Base-by-base conservation (phyloP, 495 filamentous ascomycete genomes). In the Daldinia concentrica region DNA sequence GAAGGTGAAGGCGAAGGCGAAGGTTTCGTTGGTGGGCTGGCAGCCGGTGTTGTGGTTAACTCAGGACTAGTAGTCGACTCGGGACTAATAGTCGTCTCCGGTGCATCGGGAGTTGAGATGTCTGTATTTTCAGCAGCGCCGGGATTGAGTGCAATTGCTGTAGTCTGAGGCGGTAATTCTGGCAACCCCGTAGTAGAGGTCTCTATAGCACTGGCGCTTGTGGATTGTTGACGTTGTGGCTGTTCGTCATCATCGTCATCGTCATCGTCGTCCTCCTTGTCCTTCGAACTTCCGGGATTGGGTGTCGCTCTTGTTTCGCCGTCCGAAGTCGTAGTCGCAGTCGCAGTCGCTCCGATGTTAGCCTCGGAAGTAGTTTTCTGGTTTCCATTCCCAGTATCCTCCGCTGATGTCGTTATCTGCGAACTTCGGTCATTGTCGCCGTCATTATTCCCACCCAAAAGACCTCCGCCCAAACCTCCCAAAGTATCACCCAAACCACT, bases 401-500 rank as follows among this genome's bases (percentile, higher is more conserved):
- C 34, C 6, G 56, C 22, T 19, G 58, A 45, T 36, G 58, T 68
- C 2, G 6, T 6, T 58, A 39, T 17, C 50, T 58, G 52, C 30
- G 52, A 43, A 39, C 1, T n/a, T 6, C 51, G 48, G 24, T 48
- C 34, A 48, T 62, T 48, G 51, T 32, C 48, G 15, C 50, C 43
- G 34, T 43, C 34, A 29, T 36, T 39, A 19, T 55, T 50, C 14
- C 68, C 71, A 34, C 64, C 73, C 7, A 73, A 56, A 41, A 73
- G 61, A 8, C 74, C 63, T 14, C 58, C 45, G 15, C 64, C 54
- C 26, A 71, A 39, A 24, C 59, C 62, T 30, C 73, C 71, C 62
- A 76, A 56, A 57, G 58, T 51, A 59, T 58, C 54, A 32, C 73
- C 71, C 58, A 77, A 66, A 37, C 64, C 62, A 57, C 64, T 57